Evolutionary conservation across 768 basidiomycete species (phyloP).

Genomic region (Tylopilus cervinicoccineus): DNA sequence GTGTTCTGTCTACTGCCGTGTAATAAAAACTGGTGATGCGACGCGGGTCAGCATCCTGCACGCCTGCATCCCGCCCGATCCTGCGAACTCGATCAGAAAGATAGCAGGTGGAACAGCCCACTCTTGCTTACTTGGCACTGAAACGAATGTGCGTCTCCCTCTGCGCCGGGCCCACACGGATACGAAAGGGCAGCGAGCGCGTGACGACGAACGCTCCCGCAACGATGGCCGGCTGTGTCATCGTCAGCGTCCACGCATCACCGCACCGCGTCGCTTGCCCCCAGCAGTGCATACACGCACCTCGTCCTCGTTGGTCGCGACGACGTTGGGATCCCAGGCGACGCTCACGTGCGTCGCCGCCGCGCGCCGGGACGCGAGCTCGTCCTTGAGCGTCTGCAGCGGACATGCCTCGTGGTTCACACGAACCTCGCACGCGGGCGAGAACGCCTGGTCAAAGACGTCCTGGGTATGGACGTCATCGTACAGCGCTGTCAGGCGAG

Average conservation of each 20-base stretch:
- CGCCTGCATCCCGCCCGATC: slow-evolving; percentile 21
- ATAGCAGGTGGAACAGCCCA: no score
- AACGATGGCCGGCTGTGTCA: slow-evolving; percentile 32
- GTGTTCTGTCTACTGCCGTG: slow-evolving; percentile 28
- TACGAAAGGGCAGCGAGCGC: slow-evolving; percentile 36
- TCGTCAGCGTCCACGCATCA: not conserved
- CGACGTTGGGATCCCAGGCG: slow-evolving; percentile 33
- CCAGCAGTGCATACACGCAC: slow-evolving; percentile 21
- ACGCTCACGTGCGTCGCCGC: slow-evolving; percentile 21
- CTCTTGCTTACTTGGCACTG: slow-evolving; percentile 35
- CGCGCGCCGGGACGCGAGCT: slow-evolving; percentile 19
- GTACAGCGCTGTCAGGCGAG: slow-evolving; percentile 28
- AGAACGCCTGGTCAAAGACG: slow-evolving; percentile 30
- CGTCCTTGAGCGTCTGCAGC: slow-evolving; percentile 27
- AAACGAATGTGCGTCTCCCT: slow-evolving; percentile 32
- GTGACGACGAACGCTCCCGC: slow-evolving; percentile 39
- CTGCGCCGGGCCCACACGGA: slow-evolving; percentile 39
- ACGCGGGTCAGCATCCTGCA: slow-evolving; percentile 17
- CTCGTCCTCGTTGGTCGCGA: slow-evolving; percentile 28
- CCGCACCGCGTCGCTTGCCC: no score
- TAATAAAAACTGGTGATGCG: slow-evolving; percentile 36
- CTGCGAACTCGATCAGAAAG: slow-evolving; percentile 7
- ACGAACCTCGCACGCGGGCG: slow-evolving; percentile 32
- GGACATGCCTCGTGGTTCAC: slow-evolving; percentile 26
- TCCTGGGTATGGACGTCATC: slow-evolving; percentile 12